Percentiles rank a stretch among this genome's conserved stretches.
These are phyloP conservation scores for Chaetomium strumarium DNA, from an alignment of 2,329 filamentous ascomycete genomes.

Conservation along the genomic window DNA sequence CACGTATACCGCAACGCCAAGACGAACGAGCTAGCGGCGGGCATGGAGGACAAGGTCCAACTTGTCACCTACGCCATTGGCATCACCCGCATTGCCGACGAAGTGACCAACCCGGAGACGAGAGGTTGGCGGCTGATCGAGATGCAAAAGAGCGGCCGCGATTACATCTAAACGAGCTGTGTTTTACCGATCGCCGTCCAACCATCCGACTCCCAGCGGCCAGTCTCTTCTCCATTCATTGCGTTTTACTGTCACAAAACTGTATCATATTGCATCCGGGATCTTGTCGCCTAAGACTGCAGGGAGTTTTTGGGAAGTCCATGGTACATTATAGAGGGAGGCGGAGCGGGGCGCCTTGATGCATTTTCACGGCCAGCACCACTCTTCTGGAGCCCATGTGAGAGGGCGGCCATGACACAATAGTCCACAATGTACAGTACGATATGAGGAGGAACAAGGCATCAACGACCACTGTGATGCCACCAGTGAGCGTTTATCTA, in stretches of 20 bases:
- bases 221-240: slow-evolving; percentile 6
- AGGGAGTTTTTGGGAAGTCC: slow-evolving; percentile 19
- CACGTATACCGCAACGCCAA: slow-evolving; percentile 95
- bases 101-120: slow-evolving; percentile 95
- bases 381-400: slow-evolving; percentile 10
- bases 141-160: slow-evolving; percentile 94
- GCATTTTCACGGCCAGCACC: slow-evolving; percentile 22
- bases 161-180: slow-evolving; percentile 54
- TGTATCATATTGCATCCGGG: slow-evolving; percentile 24
- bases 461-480: neutral
- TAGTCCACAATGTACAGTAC: slow-evolving; percentile 11
- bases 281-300: slow-evolving; percentile 12
- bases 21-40: slow-evolving; percentile 80
- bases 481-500: neutral
- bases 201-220: neutral
- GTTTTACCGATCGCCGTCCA: neutral
- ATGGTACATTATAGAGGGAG: slow-evolving; percentile 18
- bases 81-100: slow-evolving; percentile 86
- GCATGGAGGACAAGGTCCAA: slow-evolving; percentile 98
- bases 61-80: slow-evolving; percentile 97
- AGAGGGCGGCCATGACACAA: slow-evolving; percentile 6
- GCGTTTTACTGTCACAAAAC: slow-evolving; percentile 16
- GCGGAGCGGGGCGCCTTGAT: slow-evolving; percentile 20
- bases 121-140: slow-evolving; percentile 96
- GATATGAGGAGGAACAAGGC: neutral